These are phyloP conservation scores for Sugiyamaella americana DNA, from an alignment of 805 yeast genomes.

Conservation along the genomic window DNA sequence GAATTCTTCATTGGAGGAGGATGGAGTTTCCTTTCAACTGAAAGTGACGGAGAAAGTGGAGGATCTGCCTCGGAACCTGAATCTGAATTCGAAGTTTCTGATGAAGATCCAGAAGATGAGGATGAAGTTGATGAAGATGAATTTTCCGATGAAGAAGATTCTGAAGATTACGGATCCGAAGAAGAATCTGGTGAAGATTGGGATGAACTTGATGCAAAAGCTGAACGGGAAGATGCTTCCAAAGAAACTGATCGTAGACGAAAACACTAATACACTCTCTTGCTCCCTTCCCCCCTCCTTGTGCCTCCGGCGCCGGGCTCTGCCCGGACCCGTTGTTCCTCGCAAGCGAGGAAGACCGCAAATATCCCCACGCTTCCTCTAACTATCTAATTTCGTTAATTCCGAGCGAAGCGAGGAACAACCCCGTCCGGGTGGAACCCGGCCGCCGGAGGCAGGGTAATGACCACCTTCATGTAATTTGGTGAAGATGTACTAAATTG, in stretches of 20 bases:
- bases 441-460: too few species aligned
- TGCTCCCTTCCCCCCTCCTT: too few species aligned
- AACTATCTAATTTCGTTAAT: too few species aligned
- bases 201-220: constrained; percentile 58
- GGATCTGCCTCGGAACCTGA: constrained; percentile 64
- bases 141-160: constrained; percentile 33
- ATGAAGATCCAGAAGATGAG: constrained; percentile 52
- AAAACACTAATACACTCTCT: constrained; percentile 15
- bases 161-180: constrained; percentile 33
- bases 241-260: constrained; percentile 21
- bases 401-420: too few species aligned
- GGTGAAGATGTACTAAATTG: too few species aligned
- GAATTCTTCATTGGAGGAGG: constrained; percentile 94
- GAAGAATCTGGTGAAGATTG: constrained; percentile 40
- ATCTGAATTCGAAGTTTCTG: constrained; percentile 57
- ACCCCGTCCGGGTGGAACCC: too few species aligned
- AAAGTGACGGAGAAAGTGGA: constrained; percentile 69
- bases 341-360: too few species aligned
- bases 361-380: too few species aligned
- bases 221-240: constrained; percentile 31
- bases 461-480: too few species aligned
- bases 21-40: constrained; percentile 89
- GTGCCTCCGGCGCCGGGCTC: too few species aligned
- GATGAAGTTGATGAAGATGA: constrained; percentile 44
- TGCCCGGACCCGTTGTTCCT: too few species aligned